Conservation (phyloP, 495 filamentous ascomycete species). For the Halenospora varia region DNA sequence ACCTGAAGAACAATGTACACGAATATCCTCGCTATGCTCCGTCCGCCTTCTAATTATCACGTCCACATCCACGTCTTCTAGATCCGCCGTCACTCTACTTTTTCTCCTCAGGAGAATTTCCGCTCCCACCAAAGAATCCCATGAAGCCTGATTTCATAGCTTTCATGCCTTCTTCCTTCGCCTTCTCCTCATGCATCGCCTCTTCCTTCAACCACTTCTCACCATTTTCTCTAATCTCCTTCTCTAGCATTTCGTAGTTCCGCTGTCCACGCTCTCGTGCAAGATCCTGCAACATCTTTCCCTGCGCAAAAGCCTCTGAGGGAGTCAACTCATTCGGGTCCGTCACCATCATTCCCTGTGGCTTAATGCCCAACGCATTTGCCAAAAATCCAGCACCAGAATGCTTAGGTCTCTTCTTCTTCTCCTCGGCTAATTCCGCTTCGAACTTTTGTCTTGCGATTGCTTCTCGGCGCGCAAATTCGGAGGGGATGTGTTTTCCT, state of each 20-base stretch:
- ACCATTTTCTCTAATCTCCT: slow-evolving; percentile 84
- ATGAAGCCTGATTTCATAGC: slow-evolving; percentile 56
- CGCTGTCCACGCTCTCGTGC: slow-evolving; percentile 86
- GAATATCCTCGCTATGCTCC: neutral
- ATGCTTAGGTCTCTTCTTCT: slow-evolving; percentile 47
- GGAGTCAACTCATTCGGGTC: slow-evolving; percentile 58
- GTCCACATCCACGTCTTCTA: slow-evolving; percentile 4
- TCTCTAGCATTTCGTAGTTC: slow-evolving; percentile 83
- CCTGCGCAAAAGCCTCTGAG: slow-evolving; percentile 71
- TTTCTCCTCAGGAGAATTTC: neutral
- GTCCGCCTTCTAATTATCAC: neutral
- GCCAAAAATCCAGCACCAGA: slow-evolving; percentile 60
- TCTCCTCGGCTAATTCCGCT: slow-evolving; percentile 67
- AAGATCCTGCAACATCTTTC: slow-evolving; percentile 93
- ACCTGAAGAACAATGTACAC: neutral
- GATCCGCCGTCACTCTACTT: neutral
- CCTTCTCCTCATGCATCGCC: slow-evolving; percentile 77
- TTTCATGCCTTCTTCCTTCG: slow-evolving; percentile 84
- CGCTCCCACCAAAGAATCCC: slow-evolving; percentile 37
- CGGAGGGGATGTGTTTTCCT: slow-evolving; percentile 76
- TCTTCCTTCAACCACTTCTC: slow-evolving; percentile 94
- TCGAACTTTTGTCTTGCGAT: slow-evolving; percentile 74
- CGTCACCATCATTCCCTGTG: slow-evolving; percentile 46
- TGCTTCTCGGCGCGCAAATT: slow-evolving; percentile 87
- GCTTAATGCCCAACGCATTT: slow-evolving; percentile 70